Evolutionary conservation across 1,284 basidiomycete species (phyloP), one percentile per base, ranked within the genome.

Genomic region (Entoloma clypeatum): DNA sequence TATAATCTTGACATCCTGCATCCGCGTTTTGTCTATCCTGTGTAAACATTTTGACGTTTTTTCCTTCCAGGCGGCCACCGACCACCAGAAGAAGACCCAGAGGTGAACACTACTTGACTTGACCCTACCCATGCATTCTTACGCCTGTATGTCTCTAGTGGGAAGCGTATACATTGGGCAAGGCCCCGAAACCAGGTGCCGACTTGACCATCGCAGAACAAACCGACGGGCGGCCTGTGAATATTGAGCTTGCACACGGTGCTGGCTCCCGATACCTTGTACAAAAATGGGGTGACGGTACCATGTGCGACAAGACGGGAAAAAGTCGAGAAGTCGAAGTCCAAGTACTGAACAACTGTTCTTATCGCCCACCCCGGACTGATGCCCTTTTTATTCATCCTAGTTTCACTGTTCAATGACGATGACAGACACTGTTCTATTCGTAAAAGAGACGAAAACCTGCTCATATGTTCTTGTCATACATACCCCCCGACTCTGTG

Each of bases 321-420:
- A 76, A 74, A 61, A 77, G 75, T 43, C 81, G 93, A 45, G 86
- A 90, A 65, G 84, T 93, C 38, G 92, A 97, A 71, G 83, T 97
- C 24, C 93, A 97, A 79, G 89, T 85, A 53, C 52, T 24, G 29
- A 43, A 44, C 45, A 44, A 36, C 22, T 49, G 41, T 45, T 37
- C 38, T 9, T 39, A 4, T 14, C 21, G 16, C 41, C 40, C 7
- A 23, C 24, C 18, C 11, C 38, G 44, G 32, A 14, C 32, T 36
- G 40, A 37, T 41, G 41, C 26, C 26, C 17, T 40, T 11, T 13
- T 23, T 40, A 25, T 39, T 39, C 39, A 30, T 25, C 31, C 39
- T 60, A 92, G 86, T 93, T 94, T 61, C 93, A 97, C 65, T 97
- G 93, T 67, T 90, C 88, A 47, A 90, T 91, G 85, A 86, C 86